Base-by-base conservation (phyloP, 2,329 filamentous ascomycete species). In the Monosporascus cannonballus region DNA sequence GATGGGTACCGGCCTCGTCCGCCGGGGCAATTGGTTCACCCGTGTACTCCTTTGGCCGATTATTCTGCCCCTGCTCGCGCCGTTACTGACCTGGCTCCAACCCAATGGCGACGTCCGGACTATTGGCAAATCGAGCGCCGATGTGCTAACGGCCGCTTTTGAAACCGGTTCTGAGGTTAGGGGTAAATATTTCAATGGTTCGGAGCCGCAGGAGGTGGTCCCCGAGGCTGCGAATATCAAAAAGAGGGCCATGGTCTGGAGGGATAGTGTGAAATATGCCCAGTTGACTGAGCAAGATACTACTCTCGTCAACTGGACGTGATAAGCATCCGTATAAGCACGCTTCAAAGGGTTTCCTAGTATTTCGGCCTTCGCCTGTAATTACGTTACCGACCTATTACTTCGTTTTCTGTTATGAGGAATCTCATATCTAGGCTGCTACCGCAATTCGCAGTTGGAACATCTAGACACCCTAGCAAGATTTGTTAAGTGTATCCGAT, bases 231-330 rank as follows among this genome's bases (percentile, higher is more conserved):
- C 22, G 27, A 46, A 49, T 49, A 39, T n/a, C 46, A 37, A 20
- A 22, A 52, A 52, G 36, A 25, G 24, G 38, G 46, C 24, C 17
- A 44, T 52, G 25, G 36, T 52, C 14, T 52, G 46, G 46, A 49
- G 46, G 25, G 51, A 45, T 22, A 52, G 36, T 36, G 36, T 52
- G 24, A 42, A 47, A 24, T 52, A 52, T 30, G 30, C 51, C 14
- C 38, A 52, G 25, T 38, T 52, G 11, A 37, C 34, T n/a, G n/a
- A 30, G 9, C 18, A 47, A 6, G 45, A 51, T 15, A 51, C 50
- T 27, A 24, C 24, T 15, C 50, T 51, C 34, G 20, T 24, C 17
- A 27, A 51, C 20, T 48, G 50, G 50, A 51, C 11, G 15, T 51
- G n/a, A 51, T n/a, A 34, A 48, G 27, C 27, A 9, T 27, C 27